phyloP scores from a whole-genome alignment of 2,329 filamentous ascomycete species.

The Aspergillus puulaauensis region DNA sequence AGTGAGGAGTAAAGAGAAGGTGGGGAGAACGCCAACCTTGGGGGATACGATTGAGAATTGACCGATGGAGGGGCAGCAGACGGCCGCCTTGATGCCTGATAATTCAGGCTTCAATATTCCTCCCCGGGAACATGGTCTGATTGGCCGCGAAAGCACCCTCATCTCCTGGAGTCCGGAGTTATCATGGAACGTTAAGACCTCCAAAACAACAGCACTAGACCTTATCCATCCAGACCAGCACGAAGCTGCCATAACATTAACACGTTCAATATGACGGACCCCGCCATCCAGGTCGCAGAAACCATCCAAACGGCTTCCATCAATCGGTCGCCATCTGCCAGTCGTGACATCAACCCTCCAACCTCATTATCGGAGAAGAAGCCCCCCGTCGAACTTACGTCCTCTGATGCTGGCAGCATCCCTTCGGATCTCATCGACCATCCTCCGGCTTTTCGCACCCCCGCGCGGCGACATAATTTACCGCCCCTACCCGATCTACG shows the following conservation, averaged over 20 bases:
- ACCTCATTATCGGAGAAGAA: constrained; percentile 69
- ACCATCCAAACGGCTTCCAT: constrained; percentile 80
- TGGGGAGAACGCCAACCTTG: not conserved
- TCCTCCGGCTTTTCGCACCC: constrained; percentile 34
- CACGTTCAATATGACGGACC: constrained; percentile 50
- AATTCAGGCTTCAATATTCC: not conserved
- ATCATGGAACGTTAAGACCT: too few relatives aligned
- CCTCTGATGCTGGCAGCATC: constrained; percentile 44
- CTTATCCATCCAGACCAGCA: not conserved
- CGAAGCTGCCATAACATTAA: not conserved
- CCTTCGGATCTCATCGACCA: constrained; percentile 49
- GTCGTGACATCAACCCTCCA: constrained; percentile 76
- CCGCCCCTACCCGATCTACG: constrained; percentile 78
- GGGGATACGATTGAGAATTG: constrained; percentile 1
- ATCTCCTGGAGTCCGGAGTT: constrained; percentile 1
- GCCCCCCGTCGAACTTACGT: constrained; percentile 57
- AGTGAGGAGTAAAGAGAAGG: constrained; percentile 1
- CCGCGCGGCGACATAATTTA: constrained; percentile 50
- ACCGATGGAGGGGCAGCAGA: constrained; percentile 25
- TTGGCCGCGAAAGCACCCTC: not conserved
- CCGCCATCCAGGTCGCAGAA: constrained; percentile 69
- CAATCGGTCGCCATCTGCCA: constrained; percentile 67
- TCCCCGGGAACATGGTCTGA: not conserved
- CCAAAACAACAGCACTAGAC: too few relatives aligned
- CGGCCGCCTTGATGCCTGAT: constrained; percentile 11